Percentiles rank a stretch among this genome's conserved stretches.
Evolutionary conservation across 139 green algal species (phyloP).

Genomic region (Chlorella sp.): DNA sequence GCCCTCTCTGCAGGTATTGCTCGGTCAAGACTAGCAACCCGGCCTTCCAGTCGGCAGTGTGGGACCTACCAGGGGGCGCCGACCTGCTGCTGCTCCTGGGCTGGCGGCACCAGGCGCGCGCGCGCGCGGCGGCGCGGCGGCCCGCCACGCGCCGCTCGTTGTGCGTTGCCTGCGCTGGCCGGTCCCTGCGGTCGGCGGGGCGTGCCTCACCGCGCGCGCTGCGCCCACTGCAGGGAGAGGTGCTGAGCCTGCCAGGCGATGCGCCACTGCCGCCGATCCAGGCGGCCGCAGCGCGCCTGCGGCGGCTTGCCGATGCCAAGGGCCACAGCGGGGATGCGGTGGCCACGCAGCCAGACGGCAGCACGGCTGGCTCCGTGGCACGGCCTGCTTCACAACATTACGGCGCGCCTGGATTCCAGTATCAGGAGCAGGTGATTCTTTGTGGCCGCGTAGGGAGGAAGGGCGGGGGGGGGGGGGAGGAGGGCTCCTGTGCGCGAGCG

Average conservation of each 20-base stretch:
- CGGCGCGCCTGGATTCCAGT: conserved; percentile 30
- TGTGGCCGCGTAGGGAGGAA: not conserved
- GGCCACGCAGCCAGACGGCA: conserved; percentile 4
- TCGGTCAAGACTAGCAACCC: conserved; percentile 21
- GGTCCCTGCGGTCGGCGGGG: too few relatives aligned
- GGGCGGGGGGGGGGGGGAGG: not conserved
- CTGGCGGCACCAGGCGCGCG: too few relatives aligned
- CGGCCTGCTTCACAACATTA: conserved; percentile 3
- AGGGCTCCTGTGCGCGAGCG: not conserved
- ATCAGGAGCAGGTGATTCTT: conserved; percentile 27
- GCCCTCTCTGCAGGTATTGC: too few relatives aligned
- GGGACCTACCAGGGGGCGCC: conserved; percentile 21
- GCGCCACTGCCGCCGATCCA: conserved; percentile 6
- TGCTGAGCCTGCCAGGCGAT: conserved; percentile 9
- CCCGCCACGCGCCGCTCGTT: too few relatives aligned
- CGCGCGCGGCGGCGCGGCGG: too few relatives aligned
- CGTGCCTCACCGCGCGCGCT: too few relatives aligned
- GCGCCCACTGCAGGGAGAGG: conserved; percentile 9
- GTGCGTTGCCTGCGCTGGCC: too few relatives aligned
- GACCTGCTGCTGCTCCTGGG: too few relatives aligned
- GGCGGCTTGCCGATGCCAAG: conserved; percentile 18
- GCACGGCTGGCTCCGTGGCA: not conserved
- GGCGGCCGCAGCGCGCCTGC: conserved; percentile 4
- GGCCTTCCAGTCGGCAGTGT: conserved; percentile 15
- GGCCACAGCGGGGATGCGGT: conserved; percentile 22